These are phyloP conservation scores for Senecio squalidus DNA, from an alignment of 140 eudicot genomes.

Conservation along the genomic window DNA sequence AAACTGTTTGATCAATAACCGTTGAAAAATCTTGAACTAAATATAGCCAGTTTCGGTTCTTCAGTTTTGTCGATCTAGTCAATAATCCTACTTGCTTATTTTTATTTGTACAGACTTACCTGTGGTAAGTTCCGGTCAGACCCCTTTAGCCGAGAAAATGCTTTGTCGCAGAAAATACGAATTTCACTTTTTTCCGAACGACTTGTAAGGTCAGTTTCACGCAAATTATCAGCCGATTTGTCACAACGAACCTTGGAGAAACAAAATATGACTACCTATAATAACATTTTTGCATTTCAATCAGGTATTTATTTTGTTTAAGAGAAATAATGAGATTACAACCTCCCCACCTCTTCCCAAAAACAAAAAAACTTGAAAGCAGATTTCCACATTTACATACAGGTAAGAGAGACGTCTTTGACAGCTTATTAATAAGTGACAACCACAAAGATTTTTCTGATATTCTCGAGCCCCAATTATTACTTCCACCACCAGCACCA, in stretches of 20 bases:
- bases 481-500: conserved; percentile 34
- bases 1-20: no score
- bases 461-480: conserved; percentile 56
- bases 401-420: conserved; percentile 79
- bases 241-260: conserved; percentile 97
- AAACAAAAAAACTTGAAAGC: neutral
- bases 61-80: no score
- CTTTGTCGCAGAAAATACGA: conserved; percentile 89
- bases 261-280: conserved; percentile 94
- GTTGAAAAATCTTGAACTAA: no score
- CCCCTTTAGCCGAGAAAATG: conserved; percentile 94
- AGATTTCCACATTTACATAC: conserved; percentile 45
- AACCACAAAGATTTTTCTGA: conserved; percentile 87
- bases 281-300: no score
- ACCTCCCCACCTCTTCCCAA: no score
- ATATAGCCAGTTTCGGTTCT: no score
- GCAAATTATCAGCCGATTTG: conserved; percentile 84
- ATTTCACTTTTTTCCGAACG: conserved; percentile 89
- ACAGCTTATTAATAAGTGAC: conserved; percentile 73
- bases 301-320: neutral
- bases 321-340: no score
- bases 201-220: conserved; percentile 84
- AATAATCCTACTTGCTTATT: no score
- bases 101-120: no score
- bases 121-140: conserved; percentile 97